Evolutionary conservation across 805 yeast species (phyloP), one percentile per base, ranked within the genome.

Genomic region (Metschnikowia vanudenii): DNA sequence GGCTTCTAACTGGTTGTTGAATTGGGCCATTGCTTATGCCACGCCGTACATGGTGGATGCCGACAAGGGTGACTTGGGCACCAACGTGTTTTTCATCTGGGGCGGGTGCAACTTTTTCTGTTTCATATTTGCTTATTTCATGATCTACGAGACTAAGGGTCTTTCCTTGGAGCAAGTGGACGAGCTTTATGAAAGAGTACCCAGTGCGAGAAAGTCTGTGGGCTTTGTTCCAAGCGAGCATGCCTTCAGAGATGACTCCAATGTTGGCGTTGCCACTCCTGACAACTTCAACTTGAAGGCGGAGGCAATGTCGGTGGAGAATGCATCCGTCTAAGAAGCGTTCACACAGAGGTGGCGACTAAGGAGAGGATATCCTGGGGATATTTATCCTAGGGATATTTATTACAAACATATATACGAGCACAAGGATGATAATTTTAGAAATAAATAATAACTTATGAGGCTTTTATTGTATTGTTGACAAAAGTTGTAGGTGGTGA

Each of bases 41-140:
- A 68, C 73, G 44, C 74, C 74, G 20, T 69, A 69, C 63, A 57
- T 69, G 69, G 74, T 69, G 39, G 68, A 68, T 49, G 36, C 60
- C 19, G 74, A 71, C 57, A 55, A 59, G 58, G 74, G 73, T 47
- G 57, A 67, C 60, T 62, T 69, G 57, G 71, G 72, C 14, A 51
- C 69, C 46, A 69, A 69, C 51, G 74, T 69, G 43, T 69, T 69
- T 57, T 69, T 68, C 59, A 62, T 69, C 55, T 69, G 74, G 74
- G 73, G 73, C 55, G 71, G 73, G 3, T 69, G 61, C 48, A 68
- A 69, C 60, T 58, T 61, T 42, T 42, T 64, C 39, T 67, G 74
- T 53, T 58, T 55, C 32, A 11, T 65, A 32, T 69, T 66, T 47
- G 68, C 67, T 43, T 69, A 57, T 59, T 47, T 49, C 51, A 52